A percentile compares a stretch with the other conserved stretches of the same genome.
phyloP scores from a whole-genome alignment of 1,139 yeast genomes.

The Geotrichum histeridarum region DNA sequence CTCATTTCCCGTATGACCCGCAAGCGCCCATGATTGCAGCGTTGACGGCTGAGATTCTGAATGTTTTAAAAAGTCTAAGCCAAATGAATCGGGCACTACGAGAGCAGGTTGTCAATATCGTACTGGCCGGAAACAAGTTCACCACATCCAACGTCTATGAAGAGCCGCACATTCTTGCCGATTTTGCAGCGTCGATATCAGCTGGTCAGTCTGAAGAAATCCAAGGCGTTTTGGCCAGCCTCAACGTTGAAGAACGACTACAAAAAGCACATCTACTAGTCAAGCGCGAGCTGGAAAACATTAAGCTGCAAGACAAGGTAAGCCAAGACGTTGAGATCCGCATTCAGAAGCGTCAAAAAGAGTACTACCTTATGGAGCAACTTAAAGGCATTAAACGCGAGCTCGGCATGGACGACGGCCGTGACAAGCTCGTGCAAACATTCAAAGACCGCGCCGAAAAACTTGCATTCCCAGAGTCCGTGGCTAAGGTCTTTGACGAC shows the following conservation, averaged over 20 bases:
- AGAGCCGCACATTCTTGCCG: conserved; percentile 70
- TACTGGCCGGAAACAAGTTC: conserved; percentile 19
- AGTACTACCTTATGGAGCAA: conserved; percentile 61
- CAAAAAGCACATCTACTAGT: conserved; percentile 70
- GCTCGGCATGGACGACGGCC: conserved; percentile 82
- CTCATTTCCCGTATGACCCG: conserved; percentile 71
- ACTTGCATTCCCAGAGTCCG: conserved; percentile 64
- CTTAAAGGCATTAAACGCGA: conserved; percentile 78
- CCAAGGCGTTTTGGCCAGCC: conserved; percentile 66
- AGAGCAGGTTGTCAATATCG: conserved; percentile 59
- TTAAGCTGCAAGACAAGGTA: conserved; percentile 60
- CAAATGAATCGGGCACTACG: conserved; percentile 54
- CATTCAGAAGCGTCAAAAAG: conserved; percentile 63
- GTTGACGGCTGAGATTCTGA: conserved; percentile 60
- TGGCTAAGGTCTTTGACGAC: conserved; percentile 73
- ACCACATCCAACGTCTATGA: conserved; percentile 59
- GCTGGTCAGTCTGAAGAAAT: conserved; percentile 61
- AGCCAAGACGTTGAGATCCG: conserved; percentile 61
- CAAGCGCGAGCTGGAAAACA: conserved; percentile 72
- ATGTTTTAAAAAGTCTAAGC: conserved; percentile 59
- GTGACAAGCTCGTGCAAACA: conserved; percentile 71
- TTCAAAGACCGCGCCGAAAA: conserved; percentile 73
- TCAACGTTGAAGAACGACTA: conserved; percentile 68
- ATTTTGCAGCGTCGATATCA: conserved; percentile 71
- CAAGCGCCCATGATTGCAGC: conserved; percentile 73